A percentile compares a stretch with the other conserved stretches of the same genome.
Evolutionary conservation across 2,329 filamentous ascomycete genomes (phyloP).

Genomic region (Fusarium pseudoanthophilum): DNA sequence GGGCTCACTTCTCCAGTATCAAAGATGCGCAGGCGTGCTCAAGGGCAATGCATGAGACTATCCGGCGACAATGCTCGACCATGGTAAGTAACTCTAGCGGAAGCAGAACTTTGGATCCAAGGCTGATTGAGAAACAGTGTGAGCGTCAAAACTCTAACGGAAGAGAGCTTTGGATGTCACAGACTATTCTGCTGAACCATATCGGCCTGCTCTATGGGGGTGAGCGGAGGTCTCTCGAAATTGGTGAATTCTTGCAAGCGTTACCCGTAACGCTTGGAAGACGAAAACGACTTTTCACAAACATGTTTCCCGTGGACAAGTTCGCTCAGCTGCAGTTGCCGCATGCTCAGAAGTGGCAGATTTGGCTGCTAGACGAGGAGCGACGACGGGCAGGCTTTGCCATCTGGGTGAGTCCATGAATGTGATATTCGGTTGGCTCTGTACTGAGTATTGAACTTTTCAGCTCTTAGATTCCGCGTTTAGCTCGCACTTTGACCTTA

Average conservation of each 20-base stretch:
- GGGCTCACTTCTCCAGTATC: constrained; percentile 1
- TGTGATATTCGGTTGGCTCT: too few relatives aligned
- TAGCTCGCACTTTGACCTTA: neutral
- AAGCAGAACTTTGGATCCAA: constrained; percentile 11
- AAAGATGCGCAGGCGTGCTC: constrained; percentile 1
- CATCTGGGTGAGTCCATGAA: constrained; percentile 11
- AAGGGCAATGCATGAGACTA: constrained; percentile 2
- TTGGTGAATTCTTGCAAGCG: constrained; percentile 1
- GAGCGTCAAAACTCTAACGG: constrained; percentile 1
- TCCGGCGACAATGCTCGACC: neutral
- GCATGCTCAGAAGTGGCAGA: constrained; percentile 4
- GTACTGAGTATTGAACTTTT: neutral
- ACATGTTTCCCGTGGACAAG: constrained; percentile 12
- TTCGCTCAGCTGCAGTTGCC: constrained; percentile 9
- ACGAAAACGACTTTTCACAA: neutral
- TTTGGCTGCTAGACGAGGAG: constrained; percentile 5
- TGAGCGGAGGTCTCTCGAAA: constrained; percentile 6
- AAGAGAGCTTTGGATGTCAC: constrained; percentile 11
- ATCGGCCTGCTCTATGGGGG: constrained; percentile 4
- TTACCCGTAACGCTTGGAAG: neutral
- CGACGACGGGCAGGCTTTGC: constrained; percentile 2
- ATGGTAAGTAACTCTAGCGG: constrained; percentile 7
- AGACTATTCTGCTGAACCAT: neutral
- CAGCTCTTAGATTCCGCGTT: constrained; percentile 1
- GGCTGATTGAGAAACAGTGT: neutral